Conservation (phyloP, 2,329 filamentous ascomycete genomes). For the Hypocrella siamensis region DNA sequence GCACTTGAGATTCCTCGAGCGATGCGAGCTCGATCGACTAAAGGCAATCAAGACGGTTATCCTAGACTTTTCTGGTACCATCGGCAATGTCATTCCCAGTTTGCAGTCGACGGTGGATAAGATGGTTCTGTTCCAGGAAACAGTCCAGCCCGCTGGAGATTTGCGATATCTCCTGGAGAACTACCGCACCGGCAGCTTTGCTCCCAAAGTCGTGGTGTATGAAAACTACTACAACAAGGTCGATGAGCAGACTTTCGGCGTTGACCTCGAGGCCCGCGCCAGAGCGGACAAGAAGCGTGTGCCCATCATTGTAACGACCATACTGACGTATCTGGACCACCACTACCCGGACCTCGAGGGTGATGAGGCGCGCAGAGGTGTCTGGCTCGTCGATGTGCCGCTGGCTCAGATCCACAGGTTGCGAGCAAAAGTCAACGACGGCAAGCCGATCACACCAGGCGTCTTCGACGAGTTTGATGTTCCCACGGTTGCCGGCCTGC, state of each 20-base stretch:
- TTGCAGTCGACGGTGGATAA: slow-evolving; percentile 92
- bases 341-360: slow-evolving; percentile 96
- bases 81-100: slow-evolving; percentile 95
- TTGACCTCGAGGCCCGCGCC: slow-evolving; percentile 90
- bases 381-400: slow-evolving; percentile 90
- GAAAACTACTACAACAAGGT: slow-evolving; percentile 99
- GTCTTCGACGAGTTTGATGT: slow-evolving; percentile 80
- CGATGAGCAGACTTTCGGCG: slow-evolving; percentile 93
- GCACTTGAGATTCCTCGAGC: slow-evolving; percentile 90
- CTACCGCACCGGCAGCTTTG: slow-evolving; percentile 86
- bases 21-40: slow-evolving; percentile 86
- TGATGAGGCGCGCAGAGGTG: slow-evolving; percentile 77
- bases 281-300: slow-evolving; percentile 91
- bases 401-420: slow-evolving; percentile 73
- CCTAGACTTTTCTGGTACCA: slow-evolving; percentile 89
- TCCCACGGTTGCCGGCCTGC: slow-evolving; percentile 77
- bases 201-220: slow-evolving; percentile 80
- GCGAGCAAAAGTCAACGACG: slow-evolving; percentile 70
- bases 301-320: slow-evolving; percentile 77
- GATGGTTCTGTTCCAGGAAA: slow-evolving; percentile 99
- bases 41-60: slow-evolving; percentile 98
- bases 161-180: slow-evolving; percentile 90
- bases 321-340: slow-evolving; percentile 88
- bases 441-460: slow-evolving; percentile 62
- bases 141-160: slow-evolving; percentile 84